Conservation (phyloP, 495 filamentous ascomycete genomes). For the Neurospora africana region DNA sequence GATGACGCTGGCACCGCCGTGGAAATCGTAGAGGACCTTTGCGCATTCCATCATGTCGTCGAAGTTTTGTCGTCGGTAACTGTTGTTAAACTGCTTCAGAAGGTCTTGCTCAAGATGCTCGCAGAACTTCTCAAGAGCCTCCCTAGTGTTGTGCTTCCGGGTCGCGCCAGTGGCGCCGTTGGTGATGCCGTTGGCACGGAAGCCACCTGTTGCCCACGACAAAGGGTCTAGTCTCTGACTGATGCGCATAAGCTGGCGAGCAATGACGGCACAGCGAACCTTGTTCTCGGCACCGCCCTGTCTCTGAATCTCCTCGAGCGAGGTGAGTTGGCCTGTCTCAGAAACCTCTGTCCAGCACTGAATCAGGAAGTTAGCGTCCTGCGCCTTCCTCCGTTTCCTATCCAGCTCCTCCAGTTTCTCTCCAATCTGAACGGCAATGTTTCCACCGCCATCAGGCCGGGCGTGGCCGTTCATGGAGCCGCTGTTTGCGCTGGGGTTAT, state of each 20-base stretch:
- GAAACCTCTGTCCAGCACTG: constrained; percentile 93
- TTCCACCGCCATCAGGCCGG: constrained; percentile 56
- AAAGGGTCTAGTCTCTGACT: constrained; percentile 70
- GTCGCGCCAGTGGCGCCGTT: constrained; percentile 33
- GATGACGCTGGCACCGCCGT: constrained; percentile 86
- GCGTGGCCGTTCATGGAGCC: constrained; percentile 26
- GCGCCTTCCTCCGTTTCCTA: constrained; percentile 74
- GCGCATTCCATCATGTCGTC: constrained; percentile 95
- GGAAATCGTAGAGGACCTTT: constrained; percentile 89
- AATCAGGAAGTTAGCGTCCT: constrained; percentile 89
- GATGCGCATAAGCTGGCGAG: constrained; percentile 77
- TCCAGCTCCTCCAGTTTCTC: constrained; percentile 89
- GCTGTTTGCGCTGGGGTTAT: constrained; percentile 24
- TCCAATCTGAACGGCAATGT: constrained; percentile 89
- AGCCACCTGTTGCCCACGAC: constrained; percentile 53
- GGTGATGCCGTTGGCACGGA: constrained; percentile 43
- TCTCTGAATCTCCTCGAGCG: constrained; percentile 68
- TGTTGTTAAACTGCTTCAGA: constrained; percentile 91
- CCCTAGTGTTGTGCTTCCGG: constrained; percentile 57
- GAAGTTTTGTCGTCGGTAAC: constrained; percentile 85
- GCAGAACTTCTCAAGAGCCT: constrained; percentile 92
- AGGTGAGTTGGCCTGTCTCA: constrained; percentile 68
- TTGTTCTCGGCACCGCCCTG: constrained; percentile 76
- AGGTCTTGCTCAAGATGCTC: constrained; percentile 94
- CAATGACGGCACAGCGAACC: constrained; percentile 80